Evolutionary conservation across 345 rosid species (phyloP).

Genomic region (Noccaea caerulescens): DNA sequence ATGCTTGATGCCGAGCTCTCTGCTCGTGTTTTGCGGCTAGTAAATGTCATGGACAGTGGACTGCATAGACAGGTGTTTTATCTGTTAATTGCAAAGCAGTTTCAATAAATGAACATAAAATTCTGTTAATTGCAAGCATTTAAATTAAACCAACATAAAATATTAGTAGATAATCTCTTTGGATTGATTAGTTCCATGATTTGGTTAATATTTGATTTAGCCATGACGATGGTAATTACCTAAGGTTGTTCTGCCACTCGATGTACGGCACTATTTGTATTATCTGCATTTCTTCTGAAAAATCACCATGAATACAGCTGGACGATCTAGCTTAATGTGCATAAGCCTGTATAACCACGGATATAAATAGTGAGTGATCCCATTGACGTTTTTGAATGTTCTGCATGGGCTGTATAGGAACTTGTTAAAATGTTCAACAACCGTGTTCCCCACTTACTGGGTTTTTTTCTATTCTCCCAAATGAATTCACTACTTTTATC

Average conservation of each 20-base stretch:
- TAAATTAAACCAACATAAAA: background rate
- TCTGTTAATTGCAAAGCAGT: slow-evolving; percentile 4
- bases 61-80: slow-evolving; percentile 76
- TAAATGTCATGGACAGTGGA: slow-evolving; percentile 90
- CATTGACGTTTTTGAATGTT: slow-evolving; percentile 9
- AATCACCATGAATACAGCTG: slow-evolving; percentile 16
- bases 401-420: slow-evolving; percentile 13
- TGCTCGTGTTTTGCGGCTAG: slow-evolving; percentile 94
- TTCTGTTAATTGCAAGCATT: slow-evolving; percentile 9
- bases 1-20: slow-evolving; percentile 98
- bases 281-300: slow-evolving; percentile 6
- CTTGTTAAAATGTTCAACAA: slow-evolving; percentile 23
- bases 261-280: slow-evolving; percentile 17
- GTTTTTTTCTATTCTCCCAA: slow-evolving; percentile 26
- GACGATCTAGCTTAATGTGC: slow-evolving; percentile 5
- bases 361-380: slow-evolving; percentile 5
- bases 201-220: slow-evolving; percentile 23
- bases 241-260: slow-evolving; percentile 13
- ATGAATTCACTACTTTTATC: slow-evolving; percentile 18
- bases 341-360: slow-evolving; percentile 18
- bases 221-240: slow-evolving; percentile 21
- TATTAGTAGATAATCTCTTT: slow-evolving; percentile 8
- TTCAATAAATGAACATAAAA: background rate
- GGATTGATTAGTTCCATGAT: slow-evolving; percentile 10
- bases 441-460: slow-evolving; percentile 10